Conservation (phyloP, 148 eudicot species). For the Drosera capensis region DNA sequence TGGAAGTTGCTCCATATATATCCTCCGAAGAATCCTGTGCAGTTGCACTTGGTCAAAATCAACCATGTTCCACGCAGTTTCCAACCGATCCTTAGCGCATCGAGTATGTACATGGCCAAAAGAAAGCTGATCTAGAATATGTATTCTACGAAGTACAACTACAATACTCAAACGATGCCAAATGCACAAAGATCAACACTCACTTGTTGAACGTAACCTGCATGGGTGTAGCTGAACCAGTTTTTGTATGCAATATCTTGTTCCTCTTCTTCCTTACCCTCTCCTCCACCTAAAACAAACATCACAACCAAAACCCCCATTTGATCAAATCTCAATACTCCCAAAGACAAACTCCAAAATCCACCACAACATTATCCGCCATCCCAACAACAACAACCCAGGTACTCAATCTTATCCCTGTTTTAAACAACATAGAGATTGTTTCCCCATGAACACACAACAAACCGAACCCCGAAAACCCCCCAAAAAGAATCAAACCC, state of each 20-base stretch:
- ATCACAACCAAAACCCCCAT: conserved; percentile 1
- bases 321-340: not conserved
- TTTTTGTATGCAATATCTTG: conserved; percentile 69
- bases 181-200: too few relatives aligned
- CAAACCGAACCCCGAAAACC: not conserved
- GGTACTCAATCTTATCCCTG: not conserved
- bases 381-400: not conserved
- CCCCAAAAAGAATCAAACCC: not conserved
- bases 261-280: conserved; percentile 75
- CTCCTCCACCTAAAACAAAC: conserved; percentile 57
- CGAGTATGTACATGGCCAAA: too few relatives aligned
- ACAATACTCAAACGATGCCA: conserved; percentile 11
- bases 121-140: too few relatives aligned
- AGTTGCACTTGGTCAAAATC: too few relatives aligned
- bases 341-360: not conserved
- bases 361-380: not conserved
- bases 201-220: conserved; percentile 66
- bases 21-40: too few relatives aligned
- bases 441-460: not conserved
- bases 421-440: not conserved
- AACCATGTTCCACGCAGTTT: too few relatives aligned
- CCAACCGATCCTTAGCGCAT: too few relatives aligned
- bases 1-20: too few relatives aligned
- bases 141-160: not conserved
- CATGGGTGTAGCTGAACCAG: conserved; percentile 71